These are phyloP conservation scores for Penicillium coprophilum DNA, from an alignment of 495 filamentous ascomycete species.

Conservation along the genomic window DNA sequence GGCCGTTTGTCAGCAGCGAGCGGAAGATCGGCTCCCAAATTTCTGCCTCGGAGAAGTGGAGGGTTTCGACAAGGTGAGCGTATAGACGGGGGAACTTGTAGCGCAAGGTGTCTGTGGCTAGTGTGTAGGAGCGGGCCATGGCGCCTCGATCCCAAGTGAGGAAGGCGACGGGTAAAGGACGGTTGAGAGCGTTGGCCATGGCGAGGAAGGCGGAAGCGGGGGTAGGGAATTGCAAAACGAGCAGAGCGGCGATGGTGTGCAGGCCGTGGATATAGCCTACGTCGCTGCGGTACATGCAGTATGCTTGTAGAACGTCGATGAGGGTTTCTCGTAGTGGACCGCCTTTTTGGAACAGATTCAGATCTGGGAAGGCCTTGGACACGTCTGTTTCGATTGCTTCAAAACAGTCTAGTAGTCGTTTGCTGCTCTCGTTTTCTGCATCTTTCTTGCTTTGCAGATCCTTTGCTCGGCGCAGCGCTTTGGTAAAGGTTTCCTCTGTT, in stretches of 20 bases:
- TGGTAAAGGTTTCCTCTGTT: slow-evolving; percentile 70
- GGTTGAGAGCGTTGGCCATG: slow-evolving; percentile 86
- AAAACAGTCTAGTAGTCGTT: slow-evolving; percentile 59
- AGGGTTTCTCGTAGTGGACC: slow-evolving; percentile 75
- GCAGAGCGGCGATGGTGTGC: slow-evolving; percentile 82
- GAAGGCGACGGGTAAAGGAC: slow-evolving; percentile 84
- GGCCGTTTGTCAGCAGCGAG: slow-evolving; percentile 55
- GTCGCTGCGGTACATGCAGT: slow-evolving; percentile 90
- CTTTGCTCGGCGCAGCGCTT: slow-evolving; percentile 73
- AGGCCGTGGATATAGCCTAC: slow-evolving; percentile 88
- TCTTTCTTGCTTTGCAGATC: slow-evolving; percentile 56
- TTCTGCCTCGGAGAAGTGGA: slow-evolving; percentile 46
- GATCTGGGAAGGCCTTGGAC: slow-evolving; percentile 69
- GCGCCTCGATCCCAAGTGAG: slow-evolving; percentile 73
- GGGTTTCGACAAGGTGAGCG: slow-evolving; percentile 59
- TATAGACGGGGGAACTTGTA: slow-evolving; percentile 72
- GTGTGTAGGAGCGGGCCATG: slow-evolving; percentile 67
- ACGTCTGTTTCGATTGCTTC: slow-evolving; percentile 69
- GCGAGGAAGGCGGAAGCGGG: slow-evolving; percentile 73
- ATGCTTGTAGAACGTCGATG: slow-evolving; percentile 80
- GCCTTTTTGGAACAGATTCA: slow-evolving; percentile 78
- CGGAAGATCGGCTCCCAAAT: slow-evolving; percentile 60
- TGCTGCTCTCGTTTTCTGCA: slow-evolving; percentile 49
- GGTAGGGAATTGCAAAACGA: slow-evolving; percentile 77
- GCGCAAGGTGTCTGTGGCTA: slow-evolving; percentile 67